These are phyloP conservation scores for Aplosporella prunicola DNA, from an alignment of 2,329 filamentous ascomycete species.

Conservation along the genomic window DNA sequence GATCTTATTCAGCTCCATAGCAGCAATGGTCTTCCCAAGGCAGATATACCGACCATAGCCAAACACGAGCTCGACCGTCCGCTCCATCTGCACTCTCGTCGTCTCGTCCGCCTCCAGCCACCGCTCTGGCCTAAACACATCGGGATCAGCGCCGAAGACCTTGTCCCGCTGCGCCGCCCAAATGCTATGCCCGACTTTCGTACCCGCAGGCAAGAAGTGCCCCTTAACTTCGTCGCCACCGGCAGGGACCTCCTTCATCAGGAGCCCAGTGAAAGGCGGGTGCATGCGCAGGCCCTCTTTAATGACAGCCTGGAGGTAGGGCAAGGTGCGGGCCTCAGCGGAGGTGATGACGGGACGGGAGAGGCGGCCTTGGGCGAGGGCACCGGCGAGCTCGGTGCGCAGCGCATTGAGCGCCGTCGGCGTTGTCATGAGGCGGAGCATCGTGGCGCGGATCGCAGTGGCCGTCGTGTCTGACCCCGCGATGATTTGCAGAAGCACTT, in stretches of 20 bases:
- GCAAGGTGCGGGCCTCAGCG: constrained; percentile 30
- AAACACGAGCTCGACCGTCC: constrained; percentile 26
- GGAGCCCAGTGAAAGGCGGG: constrained; percentile 29
- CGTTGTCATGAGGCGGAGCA: constrained; percentile 44
- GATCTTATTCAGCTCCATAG: constrained; percentile 30
- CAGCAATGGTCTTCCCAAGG: constrained; percentile 24
- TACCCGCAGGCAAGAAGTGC: constrained; percentile 24
- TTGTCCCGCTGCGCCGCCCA: constrained; percentile 26
- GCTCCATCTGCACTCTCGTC: constrained; percentile 22
- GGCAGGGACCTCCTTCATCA: constrained; percentile 23
- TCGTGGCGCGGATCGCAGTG: constrained; percentile 42
- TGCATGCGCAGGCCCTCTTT: constrained; percentile 39
- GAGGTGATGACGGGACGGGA: constrained; percentile 42
- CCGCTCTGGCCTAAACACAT: constrained; percentile 40
- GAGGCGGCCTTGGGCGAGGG: constrained; percentile 29
- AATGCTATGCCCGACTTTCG: constrained; percentile 24
- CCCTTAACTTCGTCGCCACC: constrained; percentile 21
- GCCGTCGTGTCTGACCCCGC: constrained; percentile 52
- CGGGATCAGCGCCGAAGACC: constrained; percentile 32
- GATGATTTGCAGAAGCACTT: constrained; percentile 38
- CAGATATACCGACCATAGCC: constrained; percentile 28
- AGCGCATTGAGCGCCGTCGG: constrained; percentile 38
- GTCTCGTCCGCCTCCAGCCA: constrained; percentile 35
- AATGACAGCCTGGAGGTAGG: constrained; percentile 39
- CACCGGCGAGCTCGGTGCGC: constrained; percentile 36